Conservation (phyloP, 768 basidiomycete genomes). For the Lentinula sp. region DNA sequence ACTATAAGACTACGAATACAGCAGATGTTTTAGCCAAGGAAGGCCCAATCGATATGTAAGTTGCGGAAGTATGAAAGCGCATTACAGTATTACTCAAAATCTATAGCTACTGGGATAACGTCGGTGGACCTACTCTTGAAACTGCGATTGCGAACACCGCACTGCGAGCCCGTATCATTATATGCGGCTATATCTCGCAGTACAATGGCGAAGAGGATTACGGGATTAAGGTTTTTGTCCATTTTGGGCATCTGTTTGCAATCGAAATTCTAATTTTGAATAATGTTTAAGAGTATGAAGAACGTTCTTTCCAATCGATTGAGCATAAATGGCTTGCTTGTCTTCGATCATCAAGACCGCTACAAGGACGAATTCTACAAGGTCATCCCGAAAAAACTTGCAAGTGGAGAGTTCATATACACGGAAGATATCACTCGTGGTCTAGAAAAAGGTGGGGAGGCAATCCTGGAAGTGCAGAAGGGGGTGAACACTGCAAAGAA, state of each 20-base stretch:
- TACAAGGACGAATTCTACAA: slow-evolving; percentile 35
- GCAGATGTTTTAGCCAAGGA: slow-evolving; percentile 46
- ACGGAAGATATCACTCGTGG: slow-evolving; percentile 39
- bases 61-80: neutral
- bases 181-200: slow-evolving; percentile 1
- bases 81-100: neutral
- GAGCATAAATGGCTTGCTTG: slow-evolving; percentile 37
- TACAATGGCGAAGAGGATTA: neutral
- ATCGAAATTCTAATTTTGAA: slow-evolving; percentile 11
- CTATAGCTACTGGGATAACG: slow-evolving; percentile 50
- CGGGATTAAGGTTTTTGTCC: neutral
- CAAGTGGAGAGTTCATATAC: slow-evolving; percentile 40
- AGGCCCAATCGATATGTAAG: slow-evolving; percentile 44
- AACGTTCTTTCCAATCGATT: slow-evolving; percentile 27
- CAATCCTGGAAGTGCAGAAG: slow-evolving; percentile 22
- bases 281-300: slow-evolving; percentile 19
- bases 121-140: slow-evolving; percentile 56
- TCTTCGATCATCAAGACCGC: slow-evolving; percentile 23
- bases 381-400: slow-evolving; percentile 32
- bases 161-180: slow-evolving; percentile 41
- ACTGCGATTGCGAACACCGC: slow-evolving; percentile 44
- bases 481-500: slow-evolving; percentile 26
- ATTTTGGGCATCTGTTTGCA: neutral
- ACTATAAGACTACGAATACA: slow-evolving; percentile 60
- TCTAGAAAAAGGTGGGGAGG: slow-evolving; percentile 29